Base-by-base conservation (phyloP, 805 yeast genomes). In the Wickerhamiella sorbophila region DNA sequence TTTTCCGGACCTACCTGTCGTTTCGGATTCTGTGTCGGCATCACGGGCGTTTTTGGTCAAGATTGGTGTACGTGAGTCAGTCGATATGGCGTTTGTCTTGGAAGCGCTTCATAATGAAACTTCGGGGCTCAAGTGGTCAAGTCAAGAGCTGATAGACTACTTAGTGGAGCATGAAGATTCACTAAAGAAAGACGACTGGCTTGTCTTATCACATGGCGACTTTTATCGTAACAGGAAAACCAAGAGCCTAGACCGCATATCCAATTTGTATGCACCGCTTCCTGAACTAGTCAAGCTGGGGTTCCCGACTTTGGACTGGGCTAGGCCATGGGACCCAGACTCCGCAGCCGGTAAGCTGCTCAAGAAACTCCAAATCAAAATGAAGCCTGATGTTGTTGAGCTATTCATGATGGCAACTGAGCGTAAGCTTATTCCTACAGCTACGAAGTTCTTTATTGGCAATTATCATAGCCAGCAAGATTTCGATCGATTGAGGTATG, bases 1-100 rank as follows among this genome's bases (percentile, higher is more conserved):
- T 31, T 63, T 63, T 45, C 65, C 66, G 1, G 48, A 57, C 37
- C 44, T 63, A 18, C 66, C 68, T 1, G 60, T 63, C 3, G 53
- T 56, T 8, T 39, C 39, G 3, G 45, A 39, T 3, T 33, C 36
- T 16, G 33, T 56, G 14, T 41, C 36, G 10, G 48, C 49, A 18
- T 45, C 56, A 2, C 47, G 41, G 3, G 31, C 45, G 18, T 46
- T 63, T 45, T 48, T 64, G 22, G 39, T 47, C 4, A 49, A 42
- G 10, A 39, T 63, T 1, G 65, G 65, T 2, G 50, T 63, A 12
- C 55, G 68, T 21, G 58, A 59, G 44, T 61, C 67, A 1, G 57
- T 63, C 14, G 66, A 62, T 39, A 55, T 64, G 56, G 51, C 52
- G 16, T 54, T 58, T 42, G 66, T 64, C 5, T 48, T 63, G 36